Base-by-base conservation (phyloP, 805 yeast species). In the Myxozyma geophila region DNA sequence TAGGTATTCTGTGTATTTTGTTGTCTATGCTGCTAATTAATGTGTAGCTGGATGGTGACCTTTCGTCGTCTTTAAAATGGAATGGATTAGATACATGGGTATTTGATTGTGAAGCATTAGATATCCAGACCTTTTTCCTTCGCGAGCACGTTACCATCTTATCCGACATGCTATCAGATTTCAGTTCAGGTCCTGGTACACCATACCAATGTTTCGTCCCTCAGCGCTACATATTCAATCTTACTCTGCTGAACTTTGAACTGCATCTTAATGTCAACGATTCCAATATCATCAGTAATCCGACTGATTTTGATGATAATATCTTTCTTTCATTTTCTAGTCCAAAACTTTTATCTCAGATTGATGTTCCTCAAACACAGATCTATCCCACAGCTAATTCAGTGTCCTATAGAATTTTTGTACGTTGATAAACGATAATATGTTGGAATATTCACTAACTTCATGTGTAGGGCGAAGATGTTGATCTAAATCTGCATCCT, bases 231-330 rank as follows among this genome's bases (percentile, higher is more conserved):
- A 71, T 74, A 0, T 67, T 92, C 23, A 78, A 81, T 40, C 88
- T 96, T 92, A 75, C 79, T 1, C 71, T 90, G 28, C 63, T 71
- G 4, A 76, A 83, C 44, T 87, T 88, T 70, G 81, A 83, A 39
- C 74, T 93, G 7, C 89, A 78, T 72, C 74, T 93, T 62, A 92
- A 92, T 73, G 87, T 91, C 35, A 95, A 95, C 74, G 96, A 91
- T 71, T 84, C 85, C 48, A 95, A 95, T 73, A 89, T 95, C 71
- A 87, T 95, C 67, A 89, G 92, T 74, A 89, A 91, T 70, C 97
- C 98, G 0, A 76, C 92, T 47, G 97, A 92, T 71, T 85, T 88
- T 70, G 84, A 83, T 58, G 95, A 88, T 64, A 95, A 95, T 74
- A 83, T 87, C 40, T 93, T 85, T 70, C 64, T 93, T 3, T 85